These are phyloP conservation scores for Filosporella fistucella DNA, from an alignment of 495 filamentous ascomycete genomes.

Conservation along the genomic window DNA sequence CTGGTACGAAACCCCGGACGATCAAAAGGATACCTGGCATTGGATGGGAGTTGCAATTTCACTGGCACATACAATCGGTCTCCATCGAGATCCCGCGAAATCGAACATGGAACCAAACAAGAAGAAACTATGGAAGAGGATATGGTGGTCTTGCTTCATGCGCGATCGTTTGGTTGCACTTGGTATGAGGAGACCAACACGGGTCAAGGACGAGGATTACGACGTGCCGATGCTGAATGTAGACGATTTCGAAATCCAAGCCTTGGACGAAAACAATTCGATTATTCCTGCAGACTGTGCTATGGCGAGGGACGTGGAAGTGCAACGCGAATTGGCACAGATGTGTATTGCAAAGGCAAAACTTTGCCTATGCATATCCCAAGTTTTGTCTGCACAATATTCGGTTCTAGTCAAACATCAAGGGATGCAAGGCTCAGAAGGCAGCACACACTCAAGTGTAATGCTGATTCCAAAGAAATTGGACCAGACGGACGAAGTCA, in stretches of 20 bases:
- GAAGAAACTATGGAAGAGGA: constrained; percentile 79
- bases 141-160: constrained; percentile 95
- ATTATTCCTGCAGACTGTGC: constrained; percentile 62
- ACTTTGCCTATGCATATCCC: constrained; percentile 79
- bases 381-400: constrained; percentile 81
- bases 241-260: constrained; percentile 75
- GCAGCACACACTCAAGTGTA: constrained; percentile 74
- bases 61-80: constrained; percentile 75
- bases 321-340: constrained; percentile 69
- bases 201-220: constrained; percentile 85
- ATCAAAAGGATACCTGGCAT: constrained; percentile 88
- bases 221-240: constrained; percentile 83
- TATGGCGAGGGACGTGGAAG: constrained; percentile 55
- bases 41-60: constrained; percentile 89
- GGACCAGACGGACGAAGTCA: constrained; percentile 69
- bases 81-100: constrained; percentile 75
- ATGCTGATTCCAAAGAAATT: constrained; percentile 85
- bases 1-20: constrained; percentile 87
- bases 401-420: constrained; percentile 81
- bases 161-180: constrained; percentile 83
- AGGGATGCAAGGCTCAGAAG: constrained; percentile 52
- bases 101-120: constrained; percentile 65
- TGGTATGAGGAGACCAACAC: constrained; percentile 83
- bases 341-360: constrained; percentile 92
- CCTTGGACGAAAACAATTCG: constrained; percentile 57